Evolutionary conservation across 2,329 filamentous ascomycete genomes (phyloP).

Genomic region (Monilinia fructigena): DNA sequence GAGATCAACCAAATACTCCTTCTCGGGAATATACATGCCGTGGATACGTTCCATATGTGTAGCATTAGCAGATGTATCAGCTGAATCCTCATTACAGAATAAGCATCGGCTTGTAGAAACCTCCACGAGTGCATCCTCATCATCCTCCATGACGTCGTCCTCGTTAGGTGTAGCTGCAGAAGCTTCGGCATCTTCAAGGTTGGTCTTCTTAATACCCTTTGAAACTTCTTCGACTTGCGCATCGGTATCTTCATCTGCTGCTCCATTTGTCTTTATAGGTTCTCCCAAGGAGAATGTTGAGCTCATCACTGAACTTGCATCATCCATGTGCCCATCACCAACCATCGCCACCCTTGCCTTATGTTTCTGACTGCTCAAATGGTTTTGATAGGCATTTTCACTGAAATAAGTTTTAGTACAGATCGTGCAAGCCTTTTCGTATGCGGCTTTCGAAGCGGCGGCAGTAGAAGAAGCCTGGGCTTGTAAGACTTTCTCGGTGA

Average conservation of each 20-base stretch:
- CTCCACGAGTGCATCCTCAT: slow-evolving; percentile 47
- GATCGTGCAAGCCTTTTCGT: slow-evolving; percentile 75
- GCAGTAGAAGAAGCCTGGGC: slow-evolving; percentile 82
- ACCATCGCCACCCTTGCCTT: slow-evolving; percentile 61
- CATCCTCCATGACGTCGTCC: slow-evolving; percentile 47
- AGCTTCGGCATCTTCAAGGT: slow-evolving; percentile 42
- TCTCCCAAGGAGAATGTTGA: slow-evolving; percentile 90
- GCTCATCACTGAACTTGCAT: slow-evolving; percentile 79
- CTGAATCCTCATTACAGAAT: slow-evolving; percentile 88
- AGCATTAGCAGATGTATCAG: slow-evolving; percentile 71
- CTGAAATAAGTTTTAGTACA: slow-evolving; percentile 95
- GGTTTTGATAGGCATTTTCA: slow-evolving; percentile 93
- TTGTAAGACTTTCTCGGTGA: slow-evolving; percentile 92
- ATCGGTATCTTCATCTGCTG: slow-evolving; percentile 66
- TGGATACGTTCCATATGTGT: slow-evolving; percentile 90
- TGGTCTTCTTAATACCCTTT: slow-evolving; percentile 70
- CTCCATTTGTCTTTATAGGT: slow-evolving; percentile 49
- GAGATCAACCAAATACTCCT: slow-evolving; percentile 75
- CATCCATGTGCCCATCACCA: slow-evolving; percentile 51
- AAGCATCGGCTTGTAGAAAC: slow-evolving; percentile 58
- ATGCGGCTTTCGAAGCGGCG: slow-evolving; percentile 83
- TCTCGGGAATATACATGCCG: slow-evolving; percentile 94
- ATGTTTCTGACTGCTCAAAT: slow-evolving; percentile 88
- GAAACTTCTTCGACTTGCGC: slow-evolving; percentile 76
- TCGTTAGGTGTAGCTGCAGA: slow-evolving; percentile 32